Evolutionary conservation across 495 filamentous ascomycete species (phyloP).

Genomic region (Talaromyces wortmannii): DNA sequence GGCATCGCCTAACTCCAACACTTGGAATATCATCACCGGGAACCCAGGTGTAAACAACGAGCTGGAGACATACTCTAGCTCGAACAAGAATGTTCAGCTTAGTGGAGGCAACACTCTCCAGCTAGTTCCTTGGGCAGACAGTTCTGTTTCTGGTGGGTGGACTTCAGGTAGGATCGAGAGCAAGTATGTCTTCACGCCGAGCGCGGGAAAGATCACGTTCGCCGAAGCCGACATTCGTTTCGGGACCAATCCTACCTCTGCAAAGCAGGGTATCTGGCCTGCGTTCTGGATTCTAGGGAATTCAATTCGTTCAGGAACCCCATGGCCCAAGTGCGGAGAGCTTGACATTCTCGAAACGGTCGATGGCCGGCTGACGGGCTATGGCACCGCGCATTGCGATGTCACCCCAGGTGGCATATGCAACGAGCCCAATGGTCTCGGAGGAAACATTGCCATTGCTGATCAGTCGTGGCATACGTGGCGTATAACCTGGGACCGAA

Average conservation of each 20-base stretch:
- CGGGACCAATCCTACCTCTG: neutral
- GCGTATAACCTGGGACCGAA: constrained; percentile 5
- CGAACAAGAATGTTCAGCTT: constrained; percentile 1
- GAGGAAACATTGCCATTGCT: neutral
- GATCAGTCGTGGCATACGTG: constrained; percentile 6
- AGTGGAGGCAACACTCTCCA: constrained; percentile 5
- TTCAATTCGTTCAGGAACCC: neutral
- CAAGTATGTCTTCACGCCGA: constrained; percentile 3
- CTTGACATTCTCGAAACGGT: constrained; percentile 5
- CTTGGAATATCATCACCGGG: constrained; percentile 5
- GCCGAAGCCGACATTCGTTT: constrained; percentile 4
- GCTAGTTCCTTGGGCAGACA: constrained; percentile 4
- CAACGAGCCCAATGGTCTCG: constrained; percentile 5
- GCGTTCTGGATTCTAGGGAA: constrained; percentile 4
- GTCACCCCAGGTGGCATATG: constrained; percentile 3
- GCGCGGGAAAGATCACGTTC: neutral
- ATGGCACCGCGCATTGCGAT: constrained; percentile 5
- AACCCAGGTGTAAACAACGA: constrained; percentile 1
- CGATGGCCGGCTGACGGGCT: constrained; percentile 1
- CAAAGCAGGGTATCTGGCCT: constrained; percentile 4
- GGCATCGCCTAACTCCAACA: neutral
- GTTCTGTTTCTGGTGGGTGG: constrained; percentile 6
- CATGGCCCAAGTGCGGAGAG: constrained; percentile 2
- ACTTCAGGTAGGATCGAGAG: constrained; percentile 6
- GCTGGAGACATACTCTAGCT: constrained; percentile 5